Evolutionary conservation across 2,329 filamentous ascomycete species (phyloP), one percentile per base, ranked within the genome.

Genomic region (Claviceps sp.): DNA sequence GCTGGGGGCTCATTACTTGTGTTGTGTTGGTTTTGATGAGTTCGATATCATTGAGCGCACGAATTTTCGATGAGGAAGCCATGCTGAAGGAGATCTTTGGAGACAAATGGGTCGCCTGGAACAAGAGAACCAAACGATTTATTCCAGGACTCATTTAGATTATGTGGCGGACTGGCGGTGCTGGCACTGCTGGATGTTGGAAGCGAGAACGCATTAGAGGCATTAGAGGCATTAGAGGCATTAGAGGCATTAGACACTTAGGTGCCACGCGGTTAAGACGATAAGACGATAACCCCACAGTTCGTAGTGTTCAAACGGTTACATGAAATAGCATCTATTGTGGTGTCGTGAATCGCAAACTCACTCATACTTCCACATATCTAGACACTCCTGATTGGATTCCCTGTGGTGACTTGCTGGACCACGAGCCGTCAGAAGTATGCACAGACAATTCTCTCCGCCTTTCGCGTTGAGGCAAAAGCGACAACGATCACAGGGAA

Each of bases 11-110:
- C 24, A 20, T 48, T 26, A 43, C 11, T 55, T 45, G 43, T 20
- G 44, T 24, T 6, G 44, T 16, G 13, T 1, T 13, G 5, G 4
- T 38, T 16, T 45, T 22, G 13, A 41, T 48, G 22, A 55, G 14
- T 54, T 42, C 42, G 3, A 8, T 36, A 6, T 1, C 11, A 14
- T 5, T 51, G 18, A 16, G 55, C 37, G 44, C 64, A 5, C 62
- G 75, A 24, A 69, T 78, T 1, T 58, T 51, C 36, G 68, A 78
- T 54, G 75, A 78, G 57, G 76, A 80, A 57, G 53, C 47, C 1
- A 76, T 81, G 75, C 54, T 79, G 54, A 64, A 58, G 48, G 62
- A 58, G 4, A 61, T 64, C 16, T 79, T 79, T 63, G 72, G 73
- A 0, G 55, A 58, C 11, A 63, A 72, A 48, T 79, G 76, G 75